A percentile compares a stretch with the other conserved stretches of the same genome.
phyloP scores from a whole-genome alignment of 805 yeast genomes.

The Barnettozyma californica region DNA sequence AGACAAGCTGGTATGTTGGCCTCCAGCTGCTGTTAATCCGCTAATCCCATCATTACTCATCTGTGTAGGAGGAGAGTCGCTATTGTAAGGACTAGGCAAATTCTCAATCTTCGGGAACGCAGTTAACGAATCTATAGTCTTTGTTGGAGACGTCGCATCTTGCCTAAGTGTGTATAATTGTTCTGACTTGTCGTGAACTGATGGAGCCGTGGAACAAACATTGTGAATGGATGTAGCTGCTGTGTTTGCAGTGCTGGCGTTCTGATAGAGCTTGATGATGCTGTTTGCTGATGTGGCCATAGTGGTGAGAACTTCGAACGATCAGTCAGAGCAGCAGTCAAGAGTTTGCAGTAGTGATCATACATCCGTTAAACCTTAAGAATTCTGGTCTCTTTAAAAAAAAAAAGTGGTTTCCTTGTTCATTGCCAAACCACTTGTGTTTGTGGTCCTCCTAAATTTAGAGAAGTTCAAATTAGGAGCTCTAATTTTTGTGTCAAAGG shows the following conservation, averaged over 20 bases:
- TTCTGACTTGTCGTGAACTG: background rate
- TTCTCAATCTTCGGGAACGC: constrained; percentile 9
- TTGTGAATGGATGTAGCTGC: constrained; percentile 3
- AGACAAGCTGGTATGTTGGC: background rate
- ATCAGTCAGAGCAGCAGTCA: background rate
- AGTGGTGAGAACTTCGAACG: background rate
- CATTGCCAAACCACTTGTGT: background rate
- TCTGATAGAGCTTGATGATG: constrained; percentile 13
- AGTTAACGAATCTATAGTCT: constrained; percentile 2
- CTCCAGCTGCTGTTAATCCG: background rate
- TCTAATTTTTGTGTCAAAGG: background rate
- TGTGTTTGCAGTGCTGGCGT: constrained; percentile 8
- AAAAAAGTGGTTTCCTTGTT: background rate
- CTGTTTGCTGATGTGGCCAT: constrained; percentile 14
- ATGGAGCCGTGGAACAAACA: background rate
- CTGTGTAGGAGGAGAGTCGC: background rate
- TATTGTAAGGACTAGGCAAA: constrained; percentile 11
- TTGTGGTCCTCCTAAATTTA: background rate
- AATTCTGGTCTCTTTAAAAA: background rate
- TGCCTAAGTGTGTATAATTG: background rate
- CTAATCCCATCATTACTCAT: background rate
- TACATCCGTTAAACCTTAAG: background rate
- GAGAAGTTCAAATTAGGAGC: background rate
- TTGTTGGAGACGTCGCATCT: background rate
- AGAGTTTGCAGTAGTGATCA: background rate